These are phyloP conservation scores for Clarireedia homoeocarpa DNA, from an alignment of 2,329 filamentous ascomycete genomes.

Conservation along the genomic window DNA sequence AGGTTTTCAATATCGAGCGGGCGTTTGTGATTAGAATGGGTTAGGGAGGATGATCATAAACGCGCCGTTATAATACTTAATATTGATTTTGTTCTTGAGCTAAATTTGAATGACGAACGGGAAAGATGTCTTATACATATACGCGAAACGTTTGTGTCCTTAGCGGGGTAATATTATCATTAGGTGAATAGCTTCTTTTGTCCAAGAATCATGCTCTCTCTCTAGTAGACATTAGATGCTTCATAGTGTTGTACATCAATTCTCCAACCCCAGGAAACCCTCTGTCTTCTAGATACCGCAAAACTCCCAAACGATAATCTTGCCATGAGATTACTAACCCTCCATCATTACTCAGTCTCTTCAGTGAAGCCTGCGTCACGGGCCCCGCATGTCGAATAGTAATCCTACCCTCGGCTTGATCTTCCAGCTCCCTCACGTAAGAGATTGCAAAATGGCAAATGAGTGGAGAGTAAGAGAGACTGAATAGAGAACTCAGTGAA, in stretches of 20 bases:
- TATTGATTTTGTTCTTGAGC: not conserved
- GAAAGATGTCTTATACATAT: not conserved
- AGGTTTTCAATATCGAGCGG: not conserved
- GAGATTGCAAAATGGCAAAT: conserved; percentile 48
- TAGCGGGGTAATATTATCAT: not conserved
- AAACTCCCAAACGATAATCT: conserved; percentile 65
- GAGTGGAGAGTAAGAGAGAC: conserved; percentile 50
- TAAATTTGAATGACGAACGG: not conserved
- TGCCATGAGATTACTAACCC: conserved; percentile 63
- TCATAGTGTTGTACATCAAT: conserved; percentile 77
- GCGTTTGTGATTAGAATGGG: conserved; percentile 3
- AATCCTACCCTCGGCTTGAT: conserved; percentile 39
- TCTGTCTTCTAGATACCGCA: conserved; percentile 56
- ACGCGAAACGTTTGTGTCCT: not conserved
- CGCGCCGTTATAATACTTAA: conserved; percentile 6
- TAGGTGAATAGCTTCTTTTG: not conserved
- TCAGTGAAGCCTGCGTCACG: conserved; percentile 60
- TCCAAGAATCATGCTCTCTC: not conserved
- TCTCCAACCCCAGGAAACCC: conserved; percentile 60
- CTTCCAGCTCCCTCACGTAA: conserved; percentile 49
- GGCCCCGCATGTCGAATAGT: conserved; percentile 54
- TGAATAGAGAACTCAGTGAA: conserved; percentile 44
- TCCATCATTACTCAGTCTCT: conserved; percentile 52
- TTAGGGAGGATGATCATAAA: not conserved
- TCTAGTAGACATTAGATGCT: conserved; percentile 48